A percentile compares a stretch with the other conserved stretches of the same genome.
Evolutionary conservation across 352 stramenopile species (phyloP).

Genomic region (Phytopythium montanum): DNA sequence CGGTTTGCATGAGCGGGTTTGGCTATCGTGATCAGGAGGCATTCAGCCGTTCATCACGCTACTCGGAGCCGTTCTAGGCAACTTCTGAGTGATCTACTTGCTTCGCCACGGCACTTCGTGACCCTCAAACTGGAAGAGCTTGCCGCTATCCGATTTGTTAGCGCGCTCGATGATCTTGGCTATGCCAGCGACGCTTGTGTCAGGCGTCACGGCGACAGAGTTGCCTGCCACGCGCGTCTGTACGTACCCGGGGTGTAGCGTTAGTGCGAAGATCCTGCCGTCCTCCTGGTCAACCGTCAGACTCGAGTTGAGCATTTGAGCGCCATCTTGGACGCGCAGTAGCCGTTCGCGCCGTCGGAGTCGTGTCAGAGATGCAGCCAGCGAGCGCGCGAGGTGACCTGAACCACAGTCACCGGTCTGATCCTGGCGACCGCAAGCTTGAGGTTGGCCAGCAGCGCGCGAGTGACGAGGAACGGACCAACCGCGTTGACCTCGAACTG

Average conservation of each 20-base stretch:
- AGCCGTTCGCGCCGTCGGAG: constrained; percentile 40
- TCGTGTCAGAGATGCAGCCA: constrained; percentile 40
- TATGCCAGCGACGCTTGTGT: constrained; percentile 35
- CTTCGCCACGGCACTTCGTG: constrained; percentile 35
- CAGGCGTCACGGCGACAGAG: constrained; percentile 22
- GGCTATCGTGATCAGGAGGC: neutral
- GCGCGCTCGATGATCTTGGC: constrained; percentile 32
- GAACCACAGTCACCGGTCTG: constrained; percentile 31
- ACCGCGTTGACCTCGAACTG: constrained; percentile 69
- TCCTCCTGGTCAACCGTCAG: constrained; percentile 43
- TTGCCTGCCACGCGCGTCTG: constrained; percentile 44
- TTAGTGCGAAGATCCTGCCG: constrained; percentile 37
- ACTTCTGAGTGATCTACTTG: neutral
- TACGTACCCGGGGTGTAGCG: constrained; percentile 56
- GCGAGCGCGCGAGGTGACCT: constrained; percentile 42
- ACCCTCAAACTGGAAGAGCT: constrained; percentile 39
- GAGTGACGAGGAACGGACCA: constrained; percentile 56
- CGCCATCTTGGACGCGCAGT: constrained; percentile 67
- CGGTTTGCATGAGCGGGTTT: neutral
- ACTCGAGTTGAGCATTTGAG: constrained; percentile 66
- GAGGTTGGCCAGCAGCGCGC: constrained; percentile 41
- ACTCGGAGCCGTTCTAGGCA: neutral
- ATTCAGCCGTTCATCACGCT: neutral
- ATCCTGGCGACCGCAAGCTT: constrained; percentile 26
- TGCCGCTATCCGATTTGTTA: constrained; percentile 36